phyloP scores from a whole-genome alignment of 768 basidiomycete genomes.

The Hygrophoropsis aurantiaca region DNA sequence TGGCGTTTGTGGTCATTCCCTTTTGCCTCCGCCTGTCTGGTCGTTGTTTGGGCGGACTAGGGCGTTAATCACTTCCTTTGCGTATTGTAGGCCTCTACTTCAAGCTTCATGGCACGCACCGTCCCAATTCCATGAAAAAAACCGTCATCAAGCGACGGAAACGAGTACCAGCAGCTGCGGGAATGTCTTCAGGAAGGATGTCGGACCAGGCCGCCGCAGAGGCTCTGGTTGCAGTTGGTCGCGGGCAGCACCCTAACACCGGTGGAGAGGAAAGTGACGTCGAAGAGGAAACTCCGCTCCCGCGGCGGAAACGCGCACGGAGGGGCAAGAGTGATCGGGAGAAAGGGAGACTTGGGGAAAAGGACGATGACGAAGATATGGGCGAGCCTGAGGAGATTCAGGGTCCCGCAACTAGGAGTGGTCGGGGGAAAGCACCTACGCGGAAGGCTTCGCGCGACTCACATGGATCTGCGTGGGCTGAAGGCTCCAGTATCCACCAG shows the following conservation, averaged over 20 bases:
- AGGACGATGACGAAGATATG: constrained; percentile 51
- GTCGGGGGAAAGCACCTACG: constrained; percentile 38
- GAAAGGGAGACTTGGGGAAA: constrained; percentile 33
- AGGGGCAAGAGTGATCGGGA: constrained; percentile 36
- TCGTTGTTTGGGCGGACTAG: constrained; percentile 2
- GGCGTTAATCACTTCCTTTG: constrained; percentile 16
- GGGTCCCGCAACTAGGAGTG: constrained; percentile 27
- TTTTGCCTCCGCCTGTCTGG: constrained; percentile 7
- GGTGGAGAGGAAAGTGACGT: constrained; percentile 43
- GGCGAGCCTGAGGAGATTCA: constrained; percentile 39
- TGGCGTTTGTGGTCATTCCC: constrained; percentile 2
- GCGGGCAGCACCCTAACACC: constrained; percentile 33
- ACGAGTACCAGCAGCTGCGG: constrained; percentile 85
- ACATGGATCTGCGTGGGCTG: constrained; percentile 30
- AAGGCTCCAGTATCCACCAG: constrained; percentile 35
- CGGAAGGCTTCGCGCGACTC: constrained; percentile 35
- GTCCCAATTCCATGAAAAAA: constrained; percentile 99
- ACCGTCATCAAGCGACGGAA: constrained; percentile 98
- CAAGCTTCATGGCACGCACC: constrained; percentile 95
- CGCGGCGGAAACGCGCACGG: constrained; percentile 59
- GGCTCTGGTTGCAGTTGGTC: constrained; percentile 74
- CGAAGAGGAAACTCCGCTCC: constrained; percentile 43
- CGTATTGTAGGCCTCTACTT: constrained; percentile 81
- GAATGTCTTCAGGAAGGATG: constrained; percentile 49
- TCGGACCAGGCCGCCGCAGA: constrained; percentile 89